These are phyloP conservation scores for Talaromyces stipitatus DNA, from an alignment of 495 filamentous ascomycete genomes.

Conservation along the genomic window DNA sequence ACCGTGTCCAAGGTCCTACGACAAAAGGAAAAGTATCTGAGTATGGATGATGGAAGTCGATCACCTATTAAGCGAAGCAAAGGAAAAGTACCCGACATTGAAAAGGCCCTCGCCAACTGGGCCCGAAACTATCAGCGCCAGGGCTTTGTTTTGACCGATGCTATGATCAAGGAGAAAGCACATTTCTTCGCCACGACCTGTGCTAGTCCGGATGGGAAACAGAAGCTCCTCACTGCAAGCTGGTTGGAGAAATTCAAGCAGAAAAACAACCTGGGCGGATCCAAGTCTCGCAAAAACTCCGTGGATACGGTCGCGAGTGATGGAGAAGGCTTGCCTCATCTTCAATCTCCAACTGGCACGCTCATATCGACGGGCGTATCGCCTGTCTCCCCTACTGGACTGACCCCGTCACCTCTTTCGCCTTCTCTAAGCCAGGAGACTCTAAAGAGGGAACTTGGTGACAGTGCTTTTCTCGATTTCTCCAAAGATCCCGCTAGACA, in stretches of 20 bases:
- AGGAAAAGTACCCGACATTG: conserved; percentile 89
- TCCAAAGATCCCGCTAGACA: conserved; percentile 42
- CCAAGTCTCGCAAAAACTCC: conserved; percentile 64
- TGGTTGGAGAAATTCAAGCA: conserved; percentile 98
- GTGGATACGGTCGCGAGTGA: conserved; percentile 48
- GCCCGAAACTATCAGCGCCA: conserved; percentile 71
- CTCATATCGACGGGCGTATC: conserved; percentile 49
- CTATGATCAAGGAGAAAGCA: conserved; percentile 81
- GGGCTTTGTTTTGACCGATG: conserved; percentile 70
- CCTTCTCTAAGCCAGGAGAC: conserved; percentile 63
- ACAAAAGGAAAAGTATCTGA: conserved; percentile 94
- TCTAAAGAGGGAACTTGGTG: conserved; percentile 43
- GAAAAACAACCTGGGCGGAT: conserved; percentile 70
- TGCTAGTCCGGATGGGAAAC: conserved; percentile 65
- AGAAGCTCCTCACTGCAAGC: conserved; percentile 62
- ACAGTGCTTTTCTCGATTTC: conserved; percentile 42
- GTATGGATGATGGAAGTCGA: conserved; percentile 74
- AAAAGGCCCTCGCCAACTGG: conserved; percentile 89
- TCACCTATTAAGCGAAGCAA: conserved; percentile 87
- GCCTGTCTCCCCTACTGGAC: conserved; percentile 59
- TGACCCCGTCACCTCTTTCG: conserved; percentile 57
- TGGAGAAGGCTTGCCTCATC: conserved; percentile 27
- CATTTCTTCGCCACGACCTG: conserved; percentile 75
- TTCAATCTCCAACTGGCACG: conserved; percentile 48
- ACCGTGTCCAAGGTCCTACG: conserved; percentile 97